Percentiles rank a stretch among this genome's conserved stretches.
phyloP scores from a whole-genome alignment of 164 flowering plant species.

The Brasenia schreberi region DNA sequence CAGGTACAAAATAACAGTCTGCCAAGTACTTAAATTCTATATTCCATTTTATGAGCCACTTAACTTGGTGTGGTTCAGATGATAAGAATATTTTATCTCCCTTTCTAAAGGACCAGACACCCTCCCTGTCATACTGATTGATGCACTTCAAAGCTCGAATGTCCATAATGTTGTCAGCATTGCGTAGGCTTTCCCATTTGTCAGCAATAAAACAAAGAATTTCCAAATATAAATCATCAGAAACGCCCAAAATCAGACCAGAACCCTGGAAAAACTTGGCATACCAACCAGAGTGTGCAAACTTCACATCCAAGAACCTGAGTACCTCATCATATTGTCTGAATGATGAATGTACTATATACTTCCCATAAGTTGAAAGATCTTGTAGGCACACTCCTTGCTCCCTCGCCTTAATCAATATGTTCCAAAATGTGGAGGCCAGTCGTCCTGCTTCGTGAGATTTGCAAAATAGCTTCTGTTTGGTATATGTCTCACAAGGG shows the following conservation, averaged over 20 bases:
- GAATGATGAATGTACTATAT: constrained; percentile 7
- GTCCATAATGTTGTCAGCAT: neutral
- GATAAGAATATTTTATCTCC: neutral
- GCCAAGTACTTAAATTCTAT: constrained; percentile 7
- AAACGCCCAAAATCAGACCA: constrained; percentile 6
- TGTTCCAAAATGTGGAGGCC: constrained; percentile 13
- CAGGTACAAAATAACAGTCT: constrained; percentile 10
- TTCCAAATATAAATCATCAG: constrained; percentile 11
- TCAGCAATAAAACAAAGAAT: constrained; percentile 16
- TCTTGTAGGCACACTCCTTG: constrained; percentile 18
- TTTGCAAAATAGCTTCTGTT: constrained; percentile 12
- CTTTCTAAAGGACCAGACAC: neutral
- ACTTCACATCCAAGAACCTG: constrained; percentile 11
- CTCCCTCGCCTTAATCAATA: constrained; percentile 14
- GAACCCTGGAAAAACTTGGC: constrained; percentile 6
- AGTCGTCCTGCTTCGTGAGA: constrained; percentile 18
- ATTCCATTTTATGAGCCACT: constrained; percentile 17
- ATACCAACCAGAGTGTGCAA: constrained; percentile 5
- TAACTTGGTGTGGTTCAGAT: neutral
- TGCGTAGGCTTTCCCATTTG: neutral
- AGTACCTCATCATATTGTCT: constrained; percentile 6
- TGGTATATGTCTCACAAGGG: constrained; percentile 12
- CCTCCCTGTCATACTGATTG: constrained; percentile 1
- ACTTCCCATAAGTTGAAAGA: constrained; percentile 15
- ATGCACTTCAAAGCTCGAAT: constrained; percentile 10